These are phyloP conservation scores for Metschnikowia lunata DNA, from an alignment of 805 yeast genomes.

Conservation along the genomic window DNA sequence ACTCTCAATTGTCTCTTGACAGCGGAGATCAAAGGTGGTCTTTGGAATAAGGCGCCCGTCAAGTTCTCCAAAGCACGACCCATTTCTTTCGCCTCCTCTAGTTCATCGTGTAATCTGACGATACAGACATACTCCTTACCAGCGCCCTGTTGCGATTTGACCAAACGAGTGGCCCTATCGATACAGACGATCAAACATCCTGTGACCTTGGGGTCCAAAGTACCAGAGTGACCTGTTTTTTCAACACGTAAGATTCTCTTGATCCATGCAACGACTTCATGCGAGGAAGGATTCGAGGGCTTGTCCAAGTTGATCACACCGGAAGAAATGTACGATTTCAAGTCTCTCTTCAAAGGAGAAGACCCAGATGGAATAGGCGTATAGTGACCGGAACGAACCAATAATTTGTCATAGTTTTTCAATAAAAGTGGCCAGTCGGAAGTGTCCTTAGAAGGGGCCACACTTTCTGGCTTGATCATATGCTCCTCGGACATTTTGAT, in stretches of 20 bases:
- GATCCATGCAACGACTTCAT: constrained; percentile 99
- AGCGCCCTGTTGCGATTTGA: constrained; percentile 98
- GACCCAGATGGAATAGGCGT: constrained; percentile 96
- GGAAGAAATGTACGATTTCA: constrained; percentile 81
- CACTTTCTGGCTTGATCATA: constrained; percentile 83
- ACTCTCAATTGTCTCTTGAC: constrained; percentile 99
- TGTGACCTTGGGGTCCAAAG: constrained; percentile 97
- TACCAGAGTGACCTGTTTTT: constrained; percentile 99
- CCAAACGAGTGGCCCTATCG: constrained; percentile 96
- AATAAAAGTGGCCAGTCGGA: constrained; percentile 93
- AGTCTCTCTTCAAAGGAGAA: constrained; percentile 90
- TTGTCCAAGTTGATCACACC: constrained; percentile 98
- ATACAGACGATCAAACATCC: constrained; percentile 98
- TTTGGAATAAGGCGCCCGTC: constrained; percentile 98
- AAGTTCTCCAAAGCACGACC: constrained; percentile 85
- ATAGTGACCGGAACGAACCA: constrained; percentile 95
- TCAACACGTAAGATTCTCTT: constrained; percentile 93
- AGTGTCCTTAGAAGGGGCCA: constrained; percentile 76
- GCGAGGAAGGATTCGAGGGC: constrained; percentile 97
- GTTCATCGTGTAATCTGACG: constrained; percentile 89
- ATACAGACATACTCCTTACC: constrained; percentile 99
- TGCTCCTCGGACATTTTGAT: constrained; percentile 58
- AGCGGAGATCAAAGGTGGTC: constrained; percentile 98
- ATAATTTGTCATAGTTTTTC: constrained; percentile 88
- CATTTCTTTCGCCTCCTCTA: constrained; percentile 85